Evolutionary conservation across 23 red algal species (phyloP), one percentile per base, ranked within the genome.

Genomic region (Gracilaria vermiculophylla): DNA sequence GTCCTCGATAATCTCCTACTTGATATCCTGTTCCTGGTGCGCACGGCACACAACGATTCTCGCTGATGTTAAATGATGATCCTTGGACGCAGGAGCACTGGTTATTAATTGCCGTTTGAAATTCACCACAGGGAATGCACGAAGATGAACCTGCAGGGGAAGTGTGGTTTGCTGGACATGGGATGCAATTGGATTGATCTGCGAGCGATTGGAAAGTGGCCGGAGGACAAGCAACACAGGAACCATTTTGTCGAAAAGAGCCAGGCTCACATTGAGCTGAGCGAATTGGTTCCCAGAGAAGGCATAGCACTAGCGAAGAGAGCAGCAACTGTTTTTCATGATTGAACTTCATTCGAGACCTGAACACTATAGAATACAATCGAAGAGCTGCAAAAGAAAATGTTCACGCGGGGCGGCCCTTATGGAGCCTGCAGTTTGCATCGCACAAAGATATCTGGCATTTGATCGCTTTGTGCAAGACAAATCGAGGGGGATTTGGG

Each of bases 1-100:
- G 64, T 36, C 64, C 64, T 39, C 64, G 64, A 41, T 40, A 69
- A 41, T 69, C 64, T 13, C 64, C 64, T 16, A 69, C 19, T 69
- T 69, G 64, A 42, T 41, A 17, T 1, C 20, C 10, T n/a, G 64
- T 69, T 40, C 64, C 64, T 17, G 35, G 64, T 2, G 5, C 10
- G 20, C 64, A 69, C 35, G 37, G 64, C 15, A n/a, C 34, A 25
- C 64, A 69, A 17, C 37, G 64, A 21, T 69, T 69, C 34, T n/a
- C 14, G 13, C 32, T 69, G 10, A 5, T 7, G 20, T 69, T 69
- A 17, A 69, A 69, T 8, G 0, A 1, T 69, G 64, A 2, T 19
- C 64, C 64, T 42, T 9, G 10, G 20, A 25, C 37, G 34, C 64
- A 69, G 37, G 5, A 39, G 64, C 64, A 69, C 2, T 69, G 34